Evolutionary conservation across 345 rosid species (phyloP).

Genomic region (Rubroshorea leprosula): DNA sequence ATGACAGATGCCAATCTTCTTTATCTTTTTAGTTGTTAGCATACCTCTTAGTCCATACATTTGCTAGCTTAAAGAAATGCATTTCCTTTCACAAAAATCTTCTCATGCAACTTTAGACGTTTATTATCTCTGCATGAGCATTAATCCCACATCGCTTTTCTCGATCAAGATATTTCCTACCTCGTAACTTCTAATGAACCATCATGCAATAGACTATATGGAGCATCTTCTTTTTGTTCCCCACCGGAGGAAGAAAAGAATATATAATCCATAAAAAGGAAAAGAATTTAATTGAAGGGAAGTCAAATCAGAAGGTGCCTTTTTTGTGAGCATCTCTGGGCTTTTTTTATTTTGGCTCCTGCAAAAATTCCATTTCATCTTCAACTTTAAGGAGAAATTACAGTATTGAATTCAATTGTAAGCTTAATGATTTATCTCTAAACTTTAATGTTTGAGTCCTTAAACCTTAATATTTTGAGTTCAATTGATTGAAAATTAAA

Average conservation of each 20-base stretch:
- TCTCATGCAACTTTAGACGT: too few species aligned
- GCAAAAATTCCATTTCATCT: not conserved
- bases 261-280: not conserved
- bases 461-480: too few species aligned
- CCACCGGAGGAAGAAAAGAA: not conserved
- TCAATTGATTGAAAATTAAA: too few species aligned
- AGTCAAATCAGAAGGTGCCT: conserved; percentile 14
- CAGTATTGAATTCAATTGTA: too few species aligned
- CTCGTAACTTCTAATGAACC: not conserved
- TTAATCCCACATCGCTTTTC: not conserved
- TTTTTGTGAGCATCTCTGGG: conserved; percentile 7
- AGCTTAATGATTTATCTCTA: too few species aligned
- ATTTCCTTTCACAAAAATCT: not conserved
- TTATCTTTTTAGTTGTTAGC: not conserved
- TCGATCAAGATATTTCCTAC: not conserved
- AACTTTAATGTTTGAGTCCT: too few species aligned
- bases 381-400: conserved; percentile 1
- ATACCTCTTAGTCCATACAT: too few species aligned
- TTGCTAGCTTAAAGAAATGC: not conserved
- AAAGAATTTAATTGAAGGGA: not conserved
- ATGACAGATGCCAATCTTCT: too few species aligned
- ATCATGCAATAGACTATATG: not conserved
- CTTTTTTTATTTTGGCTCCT: not conserved
- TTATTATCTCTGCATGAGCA: not conserved
- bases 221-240: not conserved